Evolutionary conservation across 495 filamentous ascomycete genomes (phyloP).

Genomic region (Penicillium nucicola): DNA sequence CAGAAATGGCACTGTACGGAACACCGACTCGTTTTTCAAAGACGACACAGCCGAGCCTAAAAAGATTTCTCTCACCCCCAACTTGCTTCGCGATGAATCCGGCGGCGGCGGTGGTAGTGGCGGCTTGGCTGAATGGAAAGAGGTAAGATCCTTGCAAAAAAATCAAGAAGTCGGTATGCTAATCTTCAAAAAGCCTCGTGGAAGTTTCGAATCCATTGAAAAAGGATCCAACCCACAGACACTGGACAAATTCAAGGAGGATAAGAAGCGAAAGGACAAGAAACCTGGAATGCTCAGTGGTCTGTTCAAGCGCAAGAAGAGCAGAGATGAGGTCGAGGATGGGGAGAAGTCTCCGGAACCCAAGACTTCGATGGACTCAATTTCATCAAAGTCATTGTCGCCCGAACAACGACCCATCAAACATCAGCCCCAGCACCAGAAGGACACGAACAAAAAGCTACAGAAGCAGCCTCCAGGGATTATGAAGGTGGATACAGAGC

Average conservation of each 20-base stretch:
- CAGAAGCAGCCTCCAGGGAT: conserved; percentile 19
- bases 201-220: conserved; percentile 49
- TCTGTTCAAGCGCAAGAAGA: conserved; percentile 90
- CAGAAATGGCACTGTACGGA: conserved; percentile 79
- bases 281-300: conserved; percentile 89
- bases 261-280: conserved; percentile 88
- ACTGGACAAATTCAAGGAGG: conserved; percentile 67
- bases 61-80: conserved; percentile 96
- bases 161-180: conserved; percentile 34
- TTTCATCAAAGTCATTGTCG: conserved; percentile 32
- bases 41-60: conserved; percentile 92
- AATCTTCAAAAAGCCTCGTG: conserved; percentile 45
- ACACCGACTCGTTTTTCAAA: conserved; percentile 95
- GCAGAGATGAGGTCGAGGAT: conserved; percentile 65
- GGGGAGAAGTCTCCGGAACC: conserved; percentile 57
- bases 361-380: conserved; percentile 49
- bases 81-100: conserved; percentile 81
- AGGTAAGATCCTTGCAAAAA: conserved; percentile 47
- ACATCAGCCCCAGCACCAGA: conserved; percentile 11
- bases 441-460: conserved; percentile 1
- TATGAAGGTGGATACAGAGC: conserved; percentile 3
- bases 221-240: conserved; percentile 46
- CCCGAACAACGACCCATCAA: conserved; percentile 47
- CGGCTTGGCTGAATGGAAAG: conserved; percentile 61
- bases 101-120: conserved; percentile 45